Conservation (phyloP, 495 filamentous ascomycete species). For the Elasticomyces elasticus region DNA sequence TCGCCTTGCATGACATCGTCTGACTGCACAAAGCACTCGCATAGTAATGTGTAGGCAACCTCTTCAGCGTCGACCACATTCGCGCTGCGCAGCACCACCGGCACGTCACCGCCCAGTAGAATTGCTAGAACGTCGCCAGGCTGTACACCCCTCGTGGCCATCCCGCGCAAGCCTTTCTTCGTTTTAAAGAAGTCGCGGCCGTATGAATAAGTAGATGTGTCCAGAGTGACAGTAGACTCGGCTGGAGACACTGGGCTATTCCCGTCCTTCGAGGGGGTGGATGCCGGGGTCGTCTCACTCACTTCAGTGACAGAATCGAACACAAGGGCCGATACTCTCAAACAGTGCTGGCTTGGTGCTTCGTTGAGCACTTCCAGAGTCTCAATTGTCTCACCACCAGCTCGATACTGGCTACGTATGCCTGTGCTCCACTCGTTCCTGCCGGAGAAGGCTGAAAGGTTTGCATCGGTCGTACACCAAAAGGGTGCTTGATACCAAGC, state of each 20-base stretch:
- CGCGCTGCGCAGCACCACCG: conserved; percentile 3
- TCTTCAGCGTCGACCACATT: background rate
- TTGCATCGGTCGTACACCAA: conserved; percentile 10
- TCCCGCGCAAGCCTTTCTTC: conserved; percentile 1
- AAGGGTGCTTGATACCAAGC: conserved; percentile 12
- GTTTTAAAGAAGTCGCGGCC: conserved; percentile 10
- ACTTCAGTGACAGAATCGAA: background rate
- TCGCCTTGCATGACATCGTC: conserved; percentile 11
- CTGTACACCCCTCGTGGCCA: conserved; percentile 5
- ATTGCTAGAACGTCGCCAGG: conserved; percentile 4
- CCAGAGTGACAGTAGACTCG: background rate
- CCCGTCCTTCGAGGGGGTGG: background rate
- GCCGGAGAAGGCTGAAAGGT: background rate
- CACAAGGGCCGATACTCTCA: conserved; percentile 8
- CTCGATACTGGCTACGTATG: conserved; percentile 8
- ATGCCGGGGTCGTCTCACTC: conserved; percentile 7
- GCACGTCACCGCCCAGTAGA: conserved; percentile 12
- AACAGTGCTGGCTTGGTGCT: background rate
- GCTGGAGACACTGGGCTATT: background rate
- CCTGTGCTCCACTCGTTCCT: conserved; percentile 11
- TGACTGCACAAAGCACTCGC: conserved; percentile 10
- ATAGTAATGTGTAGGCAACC: conserved; percentile 4
- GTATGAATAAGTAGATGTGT: conserved; percentile 7
- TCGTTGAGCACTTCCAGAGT: conserved; percentile 9
- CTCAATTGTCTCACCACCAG: conserved; percentile 9